Evolutionary conservation across 768 basidiomycete species (phyloP), one percentile per base, ranked within the genome.

Genomic region (Leucosporidium creatinivorum): DNA sequence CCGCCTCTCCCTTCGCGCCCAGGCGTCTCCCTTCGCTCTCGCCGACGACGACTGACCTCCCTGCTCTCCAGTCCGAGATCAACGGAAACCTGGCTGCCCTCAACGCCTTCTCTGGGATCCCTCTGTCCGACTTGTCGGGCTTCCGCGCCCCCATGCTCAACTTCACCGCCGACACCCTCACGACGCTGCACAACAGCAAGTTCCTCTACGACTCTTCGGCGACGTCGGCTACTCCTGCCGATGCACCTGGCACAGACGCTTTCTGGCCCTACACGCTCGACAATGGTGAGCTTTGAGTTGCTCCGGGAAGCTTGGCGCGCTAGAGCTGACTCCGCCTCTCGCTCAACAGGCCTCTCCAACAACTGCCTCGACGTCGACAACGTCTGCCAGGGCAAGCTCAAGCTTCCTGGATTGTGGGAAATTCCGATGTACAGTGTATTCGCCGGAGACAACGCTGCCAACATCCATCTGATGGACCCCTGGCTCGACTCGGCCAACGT

Each of bases 221-320:
- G 0, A 79, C 84, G 2, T 80, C 87, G 0, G 83, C 87, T 1
- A 80, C 85, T 18, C 86, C 87, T 12, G 88, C 88, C 51, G 86
- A 84, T 19, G 84, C 86, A 61, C 79, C 81, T 21, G 77, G 80
- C 58, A 87, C 88, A 0, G 88, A 91, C 73, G 87, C 88, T 5
- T 90, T 77, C 77, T 91, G 89, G 89, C 89, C 89, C 0, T 89
- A 90, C 77, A 88, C 87, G 0, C 82, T 91, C 60, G 89, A 91
- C 76, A 75, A 87, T 74, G 89, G 39, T 44, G 13, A 44, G 39
- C 15, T 8, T 17, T 10, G 39, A 6, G 39, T 12, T 36, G 5
- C 12, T 36, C 33, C 6, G 33, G 6, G 33, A 12, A 44, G 39
- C 33, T 33, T 10, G 33, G 33, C 10, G 33, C 33, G 33, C 33